A percentile compares a stretch with the other conserved stretches of the same genome.
These are phyloP conservation scores for Backusella morwellensis DNA, from an alignment of 192 early-diverging fungal genomes.

Conservation along the genomic window DNA sequence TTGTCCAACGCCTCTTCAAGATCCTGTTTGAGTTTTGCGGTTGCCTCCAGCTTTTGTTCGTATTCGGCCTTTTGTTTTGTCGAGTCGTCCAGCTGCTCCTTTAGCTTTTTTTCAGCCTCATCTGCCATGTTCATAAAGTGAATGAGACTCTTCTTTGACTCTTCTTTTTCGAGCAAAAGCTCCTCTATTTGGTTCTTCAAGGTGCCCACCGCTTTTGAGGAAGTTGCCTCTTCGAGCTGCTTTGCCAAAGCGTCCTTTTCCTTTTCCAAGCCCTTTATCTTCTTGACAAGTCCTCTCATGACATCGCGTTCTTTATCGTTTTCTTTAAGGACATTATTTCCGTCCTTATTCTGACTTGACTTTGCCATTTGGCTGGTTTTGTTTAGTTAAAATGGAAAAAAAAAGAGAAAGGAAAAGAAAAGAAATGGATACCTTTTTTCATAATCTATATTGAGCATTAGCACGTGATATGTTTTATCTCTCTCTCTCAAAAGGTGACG, in stretches of 20 bases:
- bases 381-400: neutral
- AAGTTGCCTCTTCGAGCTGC: conserved; percentile 17
- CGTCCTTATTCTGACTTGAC: neutral
- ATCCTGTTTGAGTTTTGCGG: conserved; percentile 4
- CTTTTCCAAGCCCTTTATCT: conserved; percentile 25
- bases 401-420: neutral
- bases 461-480: neutral
- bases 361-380: neutral
- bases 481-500: no score
- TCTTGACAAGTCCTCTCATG: conserved; percentile 31
- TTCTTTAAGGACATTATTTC: neutral
- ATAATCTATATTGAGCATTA: neutral
- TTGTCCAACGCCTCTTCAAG: neutral
- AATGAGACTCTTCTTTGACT: conserved; percentile 28
- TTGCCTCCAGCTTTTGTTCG: conserved; percentile 12
- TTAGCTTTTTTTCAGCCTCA: conserved; percentile 22
- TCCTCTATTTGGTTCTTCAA: conserved; percentile 34
- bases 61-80: conserved; percentile 26
- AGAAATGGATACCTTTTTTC: neutral
- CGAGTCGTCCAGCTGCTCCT: conserved; percentile 16
- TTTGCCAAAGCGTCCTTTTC: conserved; percentile 17
- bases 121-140: conserved; percentile 27
- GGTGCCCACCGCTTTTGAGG: neutral
- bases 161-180: conserved; percentile 31
- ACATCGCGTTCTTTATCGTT: conserved; percentile 33